Evolutionary conservation across 805 yeast genomes (phyloP), one percentile per base, ranked within the genome.

Genomic region (Candida silvicultrix): DNA sequence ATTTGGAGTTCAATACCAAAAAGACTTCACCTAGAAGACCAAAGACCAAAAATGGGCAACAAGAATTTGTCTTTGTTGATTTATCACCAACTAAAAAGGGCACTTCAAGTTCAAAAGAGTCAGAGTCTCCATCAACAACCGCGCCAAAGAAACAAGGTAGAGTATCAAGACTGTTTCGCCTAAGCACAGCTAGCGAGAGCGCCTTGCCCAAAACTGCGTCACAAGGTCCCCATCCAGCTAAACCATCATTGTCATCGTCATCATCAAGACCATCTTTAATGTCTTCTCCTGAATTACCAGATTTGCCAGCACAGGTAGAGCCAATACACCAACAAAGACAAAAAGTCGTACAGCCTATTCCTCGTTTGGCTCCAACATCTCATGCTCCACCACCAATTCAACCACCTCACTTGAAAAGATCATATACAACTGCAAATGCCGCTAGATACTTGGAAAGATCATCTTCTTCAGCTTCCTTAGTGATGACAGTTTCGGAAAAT

Each of bases 31-130:
- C 59, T 4, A 53, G 60, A 45, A 48, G 62, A 44, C 64, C 62
- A 11, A 49, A 50, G 43, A 50, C 45, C 38, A 56, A 58, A 2
- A 61, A 60, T n/a, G 55, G 48, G 14, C 50, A 48, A n/a, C 59
- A 57, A 31, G 59, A 60, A 44, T 60, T 57, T 41, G 63, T 60
- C 15, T 60, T 60, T 44, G 62, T 60, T 12, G 62, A 60, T 40
- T 37, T 60, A 6, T 57, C 62, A 3, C 64, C 64, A 14, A 53
- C 45, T 20, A 60, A 58, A 56, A 57, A 54, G 41, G 45, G 19
- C 4, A 7, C 37, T 19, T 10, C 25, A 31, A 12, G 21, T 20
- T 6, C 25, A 20, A 21, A 14, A 14, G 25, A 37, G 3, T 25
- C 32, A 11, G 6, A 23, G 9, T 23, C 25, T 23, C 9, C 41